These are phyloP conservation scores for Aspergillus carlsbadensis DNA, from an alignment of 495 filamentous ascomycete species.

Conservation along the genomic window DNA sequence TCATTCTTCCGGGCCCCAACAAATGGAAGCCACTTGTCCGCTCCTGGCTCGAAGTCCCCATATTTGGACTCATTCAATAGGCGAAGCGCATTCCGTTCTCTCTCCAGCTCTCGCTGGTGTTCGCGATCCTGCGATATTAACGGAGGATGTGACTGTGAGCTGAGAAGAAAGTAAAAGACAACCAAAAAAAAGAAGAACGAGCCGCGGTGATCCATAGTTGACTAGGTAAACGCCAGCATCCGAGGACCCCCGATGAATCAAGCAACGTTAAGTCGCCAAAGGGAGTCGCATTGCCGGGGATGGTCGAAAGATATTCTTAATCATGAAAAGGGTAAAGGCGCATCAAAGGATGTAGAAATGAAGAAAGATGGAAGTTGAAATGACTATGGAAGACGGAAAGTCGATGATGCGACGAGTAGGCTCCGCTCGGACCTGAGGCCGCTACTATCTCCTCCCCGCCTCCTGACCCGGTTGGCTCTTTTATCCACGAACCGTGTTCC, in stretches of 20 bases:
- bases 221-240: conserved; percentile 29
- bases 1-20: conserved; percentile 73
- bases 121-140: conserved; percentile 47
- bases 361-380: background rate
- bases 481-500: too few relatives aligned
- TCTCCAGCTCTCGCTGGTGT: conserved; percentile 40
- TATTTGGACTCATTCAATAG: conserved; percentile 71
- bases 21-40: conserved; percentile 68
- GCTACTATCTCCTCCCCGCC: conserved; percentile 7
- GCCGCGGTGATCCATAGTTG: conserved; percentile 47
- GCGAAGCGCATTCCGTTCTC: conserved; percentile 58
- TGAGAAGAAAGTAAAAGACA: conserved; percentile 49
- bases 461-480: conserved; percentile 1
- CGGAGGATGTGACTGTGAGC: conserved; percentile 45
- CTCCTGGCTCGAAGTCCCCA: conserved; percentile 64
- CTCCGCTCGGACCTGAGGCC: conserved; percentile 24
- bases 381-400: conserved; percentile 17
- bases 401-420: conserved; percentile 41
- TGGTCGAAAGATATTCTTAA: background rate
- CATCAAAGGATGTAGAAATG: background rate
- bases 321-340: background rate
- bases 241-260: conserved; percentile 28
- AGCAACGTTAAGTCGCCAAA: conserved; percentile 13
- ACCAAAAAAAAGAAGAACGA: conserved; percentile 50
- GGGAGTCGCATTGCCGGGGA: conserved; percentile 20